These are phyloP conservation scores for Kluyveromyces nonfermentans DNA, from an alignment of 805 yeast species.

Conservation along the genomic window DNA sequence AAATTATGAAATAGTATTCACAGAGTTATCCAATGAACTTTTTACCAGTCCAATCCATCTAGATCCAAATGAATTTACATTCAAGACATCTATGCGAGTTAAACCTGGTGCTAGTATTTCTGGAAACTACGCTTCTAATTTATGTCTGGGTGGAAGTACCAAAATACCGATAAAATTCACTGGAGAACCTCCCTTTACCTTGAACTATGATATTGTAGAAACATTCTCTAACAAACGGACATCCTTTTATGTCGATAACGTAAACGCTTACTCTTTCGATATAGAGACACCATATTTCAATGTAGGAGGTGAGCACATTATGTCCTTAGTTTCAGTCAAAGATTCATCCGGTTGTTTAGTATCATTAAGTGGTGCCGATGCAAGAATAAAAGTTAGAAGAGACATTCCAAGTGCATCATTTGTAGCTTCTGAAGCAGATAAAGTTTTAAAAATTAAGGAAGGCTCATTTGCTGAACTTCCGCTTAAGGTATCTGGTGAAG, in stretches of 20 bases:
- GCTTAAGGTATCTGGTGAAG: conserved; percentile 45
- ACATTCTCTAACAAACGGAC: conserved; percentile 40
- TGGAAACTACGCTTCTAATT: conserved; percentile 14
- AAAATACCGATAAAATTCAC: conserved; percentile 48
- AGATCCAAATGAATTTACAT: conserved; percentile 39
- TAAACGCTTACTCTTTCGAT: conserved; percentile 29
- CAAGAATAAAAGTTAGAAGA: conserved; percentile 55
- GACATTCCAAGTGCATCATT: conserved; percentile 56
- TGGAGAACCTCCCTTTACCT: conserved; percentile 73
- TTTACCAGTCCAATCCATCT: conserved; percentile 37
- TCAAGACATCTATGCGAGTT: conserved; percentile 62
- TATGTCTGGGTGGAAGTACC: conserved; percentile 41
- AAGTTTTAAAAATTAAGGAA: conserved; percentile 41
- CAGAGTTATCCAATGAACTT: conserved; percentile 53
- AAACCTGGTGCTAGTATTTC: conserved; percentile 46
- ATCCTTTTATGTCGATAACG: conserved; percentile 34
- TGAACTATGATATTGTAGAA: conserved; percentile 60
- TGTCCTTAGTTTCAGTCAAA: conserved; percentile 52
- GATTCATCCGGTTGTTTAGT: conserved; percentile 79
- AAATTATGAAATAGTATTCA: conserved; percentile 63
- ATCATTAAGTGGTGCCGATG: conserved; percentile 54
- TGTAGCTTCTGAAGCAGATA: conserved; percentile 30
- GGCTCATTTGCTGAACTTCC: conserved; percentile 57
- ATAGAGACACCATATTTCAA: conserved; percentile 48
- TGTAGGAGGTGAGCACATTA: conserved; percentile 64